A percentile compares a stretch with the other conserved stretches of the same genome.
phyloP scores from a whole-genome alignment of 75 land plant species.

The Gnetum montanum region DNA sequence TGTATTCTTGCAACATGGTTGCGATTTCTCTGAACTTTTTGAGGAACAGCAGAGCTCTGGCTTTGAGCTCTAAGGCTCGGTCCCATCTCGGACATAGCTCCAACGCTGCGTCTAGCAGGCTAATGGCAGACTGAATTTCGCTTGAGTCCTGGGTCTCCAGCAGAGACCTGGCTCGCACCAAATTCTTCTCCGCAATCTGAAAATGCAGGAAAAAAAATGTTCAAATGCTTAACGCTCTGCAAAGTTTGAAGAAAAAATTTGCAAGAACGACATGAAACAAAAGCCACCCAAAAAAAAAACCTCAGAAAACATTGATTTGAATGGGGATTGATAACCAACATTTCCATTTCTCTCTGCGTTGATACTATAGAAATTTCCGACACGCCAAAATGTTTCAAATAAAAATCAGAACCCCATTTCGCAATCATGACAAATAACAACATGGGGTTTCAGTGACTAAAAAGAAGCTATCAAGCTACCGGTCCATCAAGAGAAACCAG shows the following conservation, averaged over 20 bases:
- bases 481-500: neutral
- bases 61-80: conserved; percentile 58
- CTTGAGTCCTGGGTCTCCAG: conserved; percentile 26
- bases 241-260: neutral
- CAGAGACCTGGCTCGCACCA: conserved; percentile 35
- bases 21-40: conserved; percentile 66
- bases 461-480: neutral
- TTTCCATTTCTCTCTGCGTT: no score
- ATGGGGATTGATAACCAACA: no score
- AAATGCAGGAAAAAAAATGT: neutral
- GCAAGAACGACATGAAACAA: neutral
- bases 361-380: neutral
- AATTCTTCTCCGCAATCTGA: conserved; percentile 30
- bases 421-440: neutral
- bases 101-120: conserved; percentile 54
- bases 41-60: conserved; percentile 45
- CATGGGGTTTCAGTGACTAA: neutral
- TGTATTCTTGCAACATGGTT: conserved; percentile 61
- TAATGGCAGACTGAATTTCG: conserved; percentile 32
- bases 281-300: neutral
- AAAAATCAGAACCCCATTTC: neutral
- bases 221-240: neutral
- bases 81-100: conserved; percentile 49
- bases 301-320: no score
- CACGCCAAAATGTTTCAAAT: neutral